phyloP scores from a whole-genome alignment of 2,329 filamentous ascomycete genomes.

The Daldinia sp. region DNA sequence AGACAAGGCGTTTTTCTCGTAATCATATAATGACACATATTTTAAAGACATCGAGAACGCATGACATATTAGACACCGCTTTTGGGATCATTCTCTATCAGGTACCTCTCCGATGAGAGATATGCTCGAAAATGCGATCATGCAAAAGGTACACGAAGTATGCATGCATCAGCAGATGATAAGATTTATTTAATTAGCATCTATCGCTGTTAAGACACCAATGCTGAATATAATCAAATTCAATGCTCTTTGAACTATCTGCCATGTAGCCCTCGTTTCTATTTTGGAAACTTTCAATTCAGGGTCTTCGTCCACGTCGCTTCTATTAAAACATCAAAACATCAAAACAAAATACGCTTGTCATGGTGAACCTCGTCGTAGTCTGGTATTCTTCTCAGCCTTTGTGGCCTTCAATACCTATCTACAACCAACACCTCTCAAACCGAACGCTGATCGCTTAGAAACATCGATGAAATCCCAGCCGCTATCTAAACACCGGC shows the following conservation, averaged over 20 bases:
- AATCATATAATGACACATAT: neutral
- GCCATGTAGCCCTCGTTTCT: neutral
- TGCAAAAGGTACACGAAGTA: too few relatives aligned
- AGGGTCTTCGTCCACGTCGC: neutral
- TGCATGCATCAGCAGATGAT: neutral
- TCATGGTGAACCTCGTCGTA: neutral
- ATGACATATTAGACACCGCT: neutral
- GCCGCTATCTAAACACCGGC: neutral
- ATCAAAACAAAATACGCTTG: neutral
- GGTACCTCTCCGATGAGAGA: too few relatives aligned
- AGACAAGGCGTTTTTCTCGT: conserved; percentile 1
- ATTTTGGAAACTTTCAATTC: neutral
- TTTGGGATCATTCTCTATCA: too few relatives aligned
- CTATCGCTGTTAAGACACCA: neutral
- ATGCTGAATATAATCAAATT: neutral
- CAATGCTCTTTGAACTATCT: neutral
- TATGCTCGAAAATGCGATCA: neutral
- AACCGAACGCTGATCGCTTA: neutral
- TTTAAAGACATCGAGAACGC: neutral
- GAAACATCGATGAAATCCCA: neutral
- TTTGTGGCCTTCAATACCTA: neutral
- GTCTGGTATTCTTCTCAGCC: neutral
- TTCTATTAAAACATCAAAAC: neutral
- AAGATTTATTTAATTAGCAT: neutral
- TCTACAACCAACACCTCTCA: neutral